phyloP scores from a whole-genome alignment of 106 monocot genomes.

The Alisma plantagoaquatica region DNA sequence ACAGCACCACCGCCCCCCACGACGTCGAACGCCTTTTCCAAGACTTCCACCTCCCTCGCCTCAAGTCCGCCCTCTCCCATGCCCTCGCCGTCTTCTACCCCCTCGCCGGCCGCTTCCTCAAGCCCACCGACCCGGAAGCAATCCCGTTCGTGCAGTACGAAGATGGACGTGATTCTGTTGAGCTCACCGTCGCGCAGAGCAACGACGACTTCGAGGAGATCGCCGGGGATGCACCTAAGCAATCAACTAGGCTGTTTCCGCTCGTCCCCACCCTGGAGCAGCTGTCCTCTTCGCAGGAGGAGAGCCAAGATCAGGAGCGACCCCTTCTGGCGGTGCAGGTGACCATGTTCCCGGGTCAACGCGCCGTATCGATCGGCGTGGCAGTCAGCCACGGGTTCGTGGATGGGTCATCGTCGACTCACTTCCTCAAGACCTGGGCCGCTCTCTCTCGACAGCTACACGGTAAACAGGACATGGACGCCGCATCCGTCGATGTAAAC shows the following conservation, averaged over 20 bases:
- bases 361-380: not conserved
- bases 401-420: not conserved
- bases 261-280: not conserved
- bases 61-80: too few species aligned
- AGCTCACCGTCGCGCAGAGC: not conserved
- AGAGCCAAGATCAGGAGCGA: not conserved
- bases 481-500: too few species aligned
- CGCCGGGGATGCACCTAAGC: not conserved
- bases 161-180: slow-evolving; percentile 1
- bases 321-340: slow-evolving; percentile 1
- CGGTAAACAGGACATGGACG: too few species aligned
- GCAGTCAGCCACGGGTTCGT: not conserved
- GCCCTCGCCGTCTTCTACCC: too few species aligned
- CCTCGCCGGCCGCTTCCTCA: too few species aligned
- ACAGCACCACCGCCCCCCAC: not conserved
- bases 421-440: too few species aligned
- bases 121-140: not conserved
- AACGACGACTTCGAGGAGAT: not conserved
- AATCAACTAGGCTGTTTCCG: too few species aligned
- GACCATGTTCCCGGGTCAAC: slow-evolving; percentile 1
- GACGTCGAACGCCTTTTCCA: not conserved
- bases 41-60: not conserved
- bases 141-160: not conserved
- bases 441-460: not conserved
- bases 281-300: not conserved